Evolutionary conservation across 768 basidiomycete genomes (phyloP).

Genomic region (Agrocybe pediades): DNA sequence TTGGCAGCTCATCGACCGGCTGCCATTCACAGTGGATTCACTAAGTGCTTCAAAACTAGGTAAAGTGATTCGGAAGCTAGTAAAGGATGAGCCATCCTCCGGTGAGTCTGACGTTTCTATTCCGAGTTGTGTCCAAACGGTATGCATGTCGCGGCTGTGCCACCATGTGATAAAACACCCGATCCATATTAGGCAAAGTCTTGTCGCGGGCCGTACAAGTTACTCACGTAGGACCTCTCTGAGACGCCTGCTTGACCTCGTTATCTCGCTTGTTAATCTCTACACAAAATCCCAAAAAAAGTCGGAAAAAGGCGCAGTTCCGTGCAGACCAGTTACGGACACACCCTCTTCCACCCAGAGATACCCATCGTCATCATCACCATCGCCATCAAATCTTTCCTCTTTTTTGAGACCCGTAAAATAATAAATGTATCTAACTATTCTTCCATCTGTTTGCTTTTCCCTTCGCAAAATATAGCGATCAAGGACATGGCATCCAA

Average conservation of each 20-base stretch:
- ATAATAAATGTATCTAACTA: constrained; percentile 69
- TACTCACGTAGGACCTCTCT: constrained; percentile 18
- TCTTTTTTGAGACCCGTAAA: constrained; percentile 38
- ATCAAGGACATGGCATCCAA: constrained; percentile 93
- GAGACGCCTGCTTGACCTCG: constrained; percentile 13
- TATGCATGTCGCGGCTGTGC: constrained; percentile 11
- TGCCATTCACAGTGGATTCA: constrained; percentile 72
- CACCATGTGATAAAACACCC: constrained; percentile 17
- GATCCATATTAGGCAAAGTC: constrained; percentile 5
- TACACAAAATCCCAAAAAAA: constrained; percentile 1
- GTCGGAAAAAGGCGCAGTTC: background rate
- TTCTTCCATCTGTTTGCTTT: constrained; percentile 39
- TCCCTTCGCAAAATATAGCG: constrained; percentile 53
- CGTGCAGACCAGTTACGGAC: background rate
- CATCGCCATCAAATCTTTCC: constrained; percentile 4
- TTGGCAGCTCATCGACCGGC: constrained; percentile 76
- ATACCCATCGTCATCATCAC: constrained; percentile 3
- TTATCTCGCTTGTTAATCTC: constrained; percentile 8
- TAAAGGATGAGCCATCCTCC: constrained; percentile 72
- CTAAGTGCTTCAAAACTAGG: constrained; percentile 76
- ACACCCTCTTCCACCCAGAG: background rate
- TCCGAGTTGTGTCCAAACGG: constrained; percentile 2
- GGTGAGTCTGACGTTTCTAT: constrained; percentile 59
- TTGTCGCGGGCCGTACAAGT: constrained; percentile 4
- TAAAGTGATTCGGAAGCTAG: constrained; percentile 75